Conservation (phyloP, 495 filamentous ascomycete genomes). For the Aspergillus campestris region DNA sequence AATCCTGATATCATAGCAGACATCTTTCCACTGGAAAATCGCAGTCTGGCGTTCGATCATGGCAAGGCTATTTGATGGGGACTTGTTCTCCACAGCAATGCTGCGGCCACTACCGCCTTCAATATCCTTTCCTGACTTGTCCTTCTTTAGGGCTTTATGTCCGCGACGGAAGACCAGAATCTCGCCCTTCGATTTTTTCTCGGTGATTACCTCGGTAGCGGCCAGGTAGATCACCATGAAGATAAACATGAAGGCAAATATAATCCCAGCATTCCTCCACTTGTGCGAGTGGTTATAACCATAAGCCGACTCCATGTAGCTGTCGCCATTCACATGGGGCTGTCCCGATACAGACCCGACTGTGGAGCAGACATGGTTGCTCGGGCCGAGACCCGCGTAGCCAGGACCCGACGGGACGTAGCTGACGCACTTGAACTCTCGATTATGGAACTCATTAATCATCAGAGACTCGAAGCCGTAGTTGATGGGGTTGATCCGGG, state of each 20-base stretch:
- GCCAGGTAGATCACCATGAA: conserved; percentile 36
- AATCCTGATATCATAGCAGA: conserved; percentile 56
- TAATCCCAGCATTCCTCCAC: conserved; percentile 55
- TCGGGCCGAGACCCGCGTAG: conserved; percentile 8
- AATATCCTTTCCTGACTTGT: conserved; percentile 6
- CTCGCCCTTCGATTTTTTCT: conserved; percentile 29
- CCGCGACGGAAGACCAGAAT: conserved; percentile 32
- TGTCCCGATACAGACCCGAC: conserved; percentile 40
- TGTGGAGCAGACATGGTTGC: conserved; percentile 32
- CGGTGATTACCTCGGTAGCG: conserved; percentile 24
- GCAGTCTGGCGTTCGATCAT: conserved; percentile 36
- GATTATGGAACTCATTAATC: conserved; percentile 46
- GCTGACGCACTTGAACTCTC: conserved; percentile 45
- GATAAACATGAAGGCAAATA: conserved; percentile 48
- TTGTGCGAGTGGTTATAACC: conserved; percentile 41
- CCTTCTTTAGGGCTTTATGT: conserved; percentile 7
- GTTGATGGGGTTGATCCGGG: conserved; percentile 62
- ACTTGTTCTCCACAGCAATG: conserved; percentile 18
- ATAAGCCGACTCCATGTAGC: conserved; percentile 40
- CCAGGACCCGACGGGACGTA: conserved; percentile 41
- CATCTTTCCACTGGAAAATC: conserved; percentile 63
- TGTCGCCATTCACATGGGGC: conserved; percentile 31
- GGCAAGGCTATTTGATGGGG: conserved; percentile 8
- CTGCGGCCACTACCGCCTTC: conserved; percentile 13
- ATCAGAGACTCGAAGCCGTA: conserved; percentile 30